phyloP scores from a whole-genome alignment of 1,284 basidiomycete species.

The Boletus sp. region DNA sequence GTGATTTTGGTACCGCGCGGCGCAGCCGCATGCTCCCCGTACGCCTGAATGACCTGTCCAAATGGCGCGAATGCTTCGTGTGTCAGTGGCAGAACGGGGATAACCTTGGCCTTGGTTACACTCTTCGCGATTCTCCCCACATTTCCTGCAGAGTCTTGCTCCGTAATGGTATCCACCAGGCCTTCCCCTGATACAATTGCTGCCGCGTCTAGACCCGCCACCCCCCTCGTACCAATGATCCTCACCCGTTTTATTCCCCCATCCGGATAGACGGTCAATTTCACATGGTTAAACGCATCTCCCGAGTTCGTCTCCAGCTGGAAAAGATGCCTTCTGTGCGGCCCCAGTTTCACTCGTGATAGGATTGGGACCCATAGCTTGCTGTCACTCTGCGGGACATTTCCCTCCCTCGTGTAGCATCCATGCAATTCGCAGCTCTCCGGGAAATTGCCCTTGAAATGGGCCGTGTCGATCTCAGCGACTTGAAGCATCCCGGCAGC shows the following conservation, averaged over 20 bases:
- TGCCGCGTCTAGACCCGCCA: conserved; percentile 10
- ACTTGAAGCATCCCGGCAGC: conserved; percentile 69
- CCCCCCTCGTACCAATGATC: conserved; percentile 64
- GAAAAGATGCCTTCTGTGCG: conserved; percentile 89
- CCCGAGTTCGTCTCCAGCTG: conserved; percentile 64
- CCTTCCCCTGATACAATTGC: conserved; percentile 8
- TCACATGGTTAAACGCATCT: conserved; percentile 76
- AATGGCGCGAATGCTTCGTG: conserved; percentile 78
- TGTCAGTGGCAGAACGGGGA: conserved; percentile 77
- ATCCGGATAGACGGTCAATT: conserved; percentile 89
- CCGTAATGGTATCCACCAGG: conserved; percentile 4
- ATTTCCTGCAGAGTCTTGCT: neutral
- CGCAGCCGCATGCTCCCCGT: conserved; percentile 59
- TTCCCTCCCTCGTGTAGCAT: conserved; percentile 40
- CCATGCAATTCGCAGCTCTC: conserved; percentile 85
- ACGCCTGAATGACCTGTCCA: conserved; percentile 85
- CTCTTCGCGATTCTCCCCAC: conserved; percentile 2
- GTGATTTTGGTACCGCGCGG: conserved; percentile 70
- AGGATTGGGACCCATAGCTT: conserved; percentile 75
- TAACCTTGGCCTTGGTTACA: conserved; percentile 28
- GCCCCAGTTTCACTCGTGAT: conserved; percentile 76
- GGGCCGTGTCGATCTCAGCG: conserved; percentile 89
- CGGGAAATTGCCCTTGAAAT: conserved; percentile 97
- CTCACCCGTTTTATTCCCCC: conserved; percentile 93
- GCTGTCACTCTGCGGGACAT: conserved; percentile 38